Base-by-base conservation (phyloP, 2,329 filamentous ascomycete genomes). In the Dactylellina haptotyla region DNA sequence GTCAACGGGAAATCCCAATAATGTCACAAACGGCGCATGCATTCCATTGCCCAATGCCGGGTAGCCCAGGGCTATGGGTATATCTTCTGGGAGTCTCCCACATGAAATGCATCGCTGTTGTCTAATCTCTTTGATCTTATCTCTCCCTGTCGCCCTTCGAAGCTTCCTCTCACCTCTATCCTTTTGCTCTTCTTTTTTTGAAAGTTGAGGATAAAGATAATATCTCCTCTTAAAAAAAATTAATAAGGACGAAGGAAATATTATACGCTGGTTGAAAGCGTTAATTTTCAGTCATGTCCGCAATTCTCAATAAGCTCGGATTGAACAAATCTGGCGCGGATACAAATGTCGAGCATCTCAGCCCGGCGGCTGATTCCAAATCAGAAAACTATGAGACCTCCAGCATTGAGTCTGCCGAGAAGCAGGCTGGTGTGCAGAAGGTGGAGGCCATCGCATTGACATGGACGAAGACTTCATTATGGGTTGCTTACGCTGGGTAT, bases 401-500 rank as follows among this genome's bases (percentile, higher is more conserved):
- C 14, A 72, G 67, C 53, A 43, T 72, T 23, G 67, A 72, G 53
- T 65, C 59, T 23, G 51, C 58, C 5, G 67, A 72, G 26, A 72
- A 72, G 18, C 83, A 85, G 76, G 81, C 81, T 32, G 84, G 84
- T 70, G 84, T 85, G 37, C 82, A 82, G 78, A 81, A 81, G 23
- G 80, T 83, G 1, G 83, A 85, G 75, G 84, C 82, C 25, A 82
- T 85, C 56, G 82, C 83, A 26, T 80, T 81, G 50, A 82, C 81
- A 28, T 85, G 84, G 84, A 82, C 83, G n/a, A 82, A 79, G 69
- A 79, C 78, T 18, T 82, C 81, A 25, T 79, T 85, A 34, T 81
- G 83, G 70, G 76, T 83, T 39, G 84, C 84, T 54, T 85, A 85
- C 78, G 77, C 82, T 70, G 77, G 79, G 78, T 79, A 75, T 4